Evolutionary conservation across 768 basidiomycete species (phyloP), one percentile per base, ranked within the genome.

Genomic region (Pleurotus citrinopileatus): DNA sequence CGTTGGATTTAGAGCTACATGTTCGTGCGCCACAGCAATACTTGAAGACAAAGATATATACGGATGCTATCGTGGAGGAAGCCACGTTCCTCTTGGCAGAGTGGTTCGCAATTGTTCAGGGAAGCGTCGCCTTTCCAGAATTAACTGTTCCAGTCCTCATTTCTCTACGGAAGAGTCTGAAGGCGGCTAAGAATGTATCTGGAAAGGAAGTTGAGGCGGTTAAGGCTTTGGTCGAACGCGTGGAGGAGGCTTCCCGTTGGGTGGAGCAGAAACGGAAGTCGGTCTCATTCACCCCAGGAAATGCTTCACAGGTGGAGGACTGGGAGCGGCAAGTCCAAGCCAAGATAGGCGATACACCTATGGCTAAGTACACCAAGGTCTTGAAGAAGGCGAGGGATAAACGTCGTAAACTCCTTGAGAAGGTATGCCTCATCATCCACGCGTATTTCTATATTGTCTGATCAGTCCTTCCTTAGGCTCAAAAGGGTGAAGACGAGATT

Each of bases 41-140:
- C 69, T 74, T 89, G 48, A 88, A 86, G 63, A 98, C 96, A 2
- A 83, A 88, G 3, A 82, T 96, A 22, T 94, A 94, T 67, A 74
- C 79, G 43, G 95, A 97, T 62, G 86, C 82, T 0, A 69, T 97
- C 36, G 77, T 84, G 2, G 95, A 98, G 51, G 97, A 98, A 68
- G 72, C 87, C 13, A 67, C 78, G 4, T 96, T 82, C 69, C 69
- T 92, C 23, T 75, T 96, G 20, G 86, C 85, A 1, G 93, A 94
- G 62, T 94, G 90, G 84, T 82, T 94, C 51, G 77, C 84, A 7
- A 73, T 82, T 0, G 84, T 95, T 0, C 88, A 91, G 45, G 88
- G 84, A 1, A 91, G 88, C 67, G 85, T 98, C 55, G 92, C 92
- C 0, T 98, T 97, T 77, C 96, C 97, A 2, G 97, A 99, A 70